Percentiles rank a stretch among this genome's conserved stretches.
These are phyloP conservation scores for Microdochium bolleyi DNA, from an alignment of 2,329 filamentous ascomycete species.

Conservation along the genomic window DNA sequence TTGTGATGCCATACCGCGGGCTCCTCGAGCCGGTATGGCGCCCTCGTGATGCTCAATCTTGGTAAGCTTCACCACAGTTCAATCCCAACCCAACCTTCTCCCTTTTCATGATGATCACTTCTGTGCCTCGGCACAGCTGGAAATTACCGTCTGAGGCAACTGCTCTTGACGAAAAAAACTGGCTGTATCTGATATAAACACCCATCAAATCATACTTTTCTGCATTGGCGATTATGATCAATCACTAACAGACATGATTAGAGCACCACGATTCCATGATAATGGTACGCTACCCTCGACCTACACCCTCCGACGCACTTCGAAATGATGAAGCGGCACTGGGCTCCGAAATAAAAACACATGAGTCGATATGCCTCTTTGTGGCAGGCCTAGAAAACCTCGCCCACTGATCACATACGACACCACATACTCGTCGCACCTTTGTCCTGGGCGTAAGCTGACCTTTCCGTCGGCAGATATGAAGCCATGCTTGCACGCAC, in stretches of 20 bases:
- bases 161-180: conserved; percentile 72
- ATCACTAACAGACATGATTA: conserved; percentile 4
- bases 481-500: background rate
- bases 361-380: conserved; percentile 85
- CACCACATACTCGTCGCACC: background rate
- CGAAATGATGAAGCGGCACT: conserved; percentile 87
- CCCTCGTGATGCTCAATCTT: background rate
- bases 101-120: conserved; percentile 58
- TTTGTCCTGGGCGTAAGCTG: background rate
- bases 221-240: conserved; percentile 6
- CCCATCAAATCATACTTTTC: conserved; percentile 7
- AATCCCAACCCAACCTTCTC: background rate
- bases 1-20: background rate
- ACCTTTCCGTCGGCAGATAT: background rate
- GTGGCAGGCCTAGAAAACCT: conserved; percentile 99
- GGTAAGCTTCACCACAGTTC: background rate
- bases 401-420: conserved; percentile 69
- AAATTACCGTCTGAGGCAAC: conserved; percentile 90
- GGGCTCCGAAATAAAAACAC: conserved; percentile 72
- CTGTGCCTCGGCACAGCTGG: conserved; percentile 67
- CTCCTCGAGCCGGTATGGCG: background rate
- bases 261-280: background rate
- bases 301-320: conserved; percentile 8
- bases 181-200: conserved; percentile 69
- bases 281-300: conserved; percentile 8